Evolutionary conservation across 441 rosid genomes (phyloP).

Genomic region (Mallotus repandus): DNA sequence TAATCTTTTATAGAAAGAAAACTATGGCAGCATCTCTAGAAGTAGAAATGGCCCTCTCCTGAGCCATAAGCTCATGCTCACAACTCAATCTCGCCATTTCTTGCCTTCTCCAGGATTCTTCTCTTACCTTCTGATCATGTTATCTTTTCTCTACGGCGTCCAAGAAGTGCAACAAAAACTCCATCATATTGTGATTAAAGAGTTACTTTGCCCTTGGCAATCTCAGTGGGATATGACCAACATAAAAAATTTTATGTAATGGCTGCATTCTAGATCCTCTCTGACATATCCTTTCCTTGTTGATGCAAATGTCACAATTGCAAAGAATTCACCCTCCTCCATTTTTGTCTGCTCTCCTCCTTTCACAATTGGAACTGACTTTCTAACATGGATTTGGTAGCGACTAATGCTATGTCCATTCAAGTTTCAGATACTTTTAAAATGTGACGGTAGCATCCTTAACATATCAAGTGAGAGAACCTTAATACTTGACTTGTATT

Average conservation of each 20-base stretch:
- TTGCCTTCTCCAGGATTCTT: slow-evolving; percentile 73
- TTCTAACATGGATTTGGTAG: slow-evolving; percentile 94
- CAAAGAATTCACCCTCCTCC: slow-evolving; percentile 98
- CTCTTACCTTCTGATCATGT: slow-evolving; percentile 59
- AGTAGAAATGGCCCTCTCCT: slow-evolving; percentile 60
- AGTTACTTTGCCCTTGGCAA: slow-evolving; percentile 94
- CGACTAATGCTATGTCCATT: slow-evolving; percentile 93
- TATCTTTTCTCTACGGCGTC: slow-evolving; percentile 73
- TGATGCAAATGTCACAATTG: slow-evolving; percentile 93
- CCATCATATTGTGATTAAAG: too few relatives aligned
- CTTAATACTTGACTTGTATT: neutral
- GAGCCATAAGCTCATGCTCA: slow-evolving; percentile 60
- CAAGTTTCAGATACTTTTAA: slow-evolving; percentile 89
- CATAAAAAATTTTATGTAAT: slow-evolving; percentile 88
- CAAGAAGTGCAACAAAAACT: slow-evolving; percentile 52
- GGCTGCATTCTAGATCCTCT: slow-evolving; percentile 96
- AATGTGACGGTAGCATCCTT: neutral
- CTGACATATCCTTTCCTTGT: slow-evolving; percentile 94
- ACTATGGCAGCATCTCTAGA: slow-evolving; percentile 63
- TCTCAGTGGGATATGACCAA: slow-evolving; percentile 76
- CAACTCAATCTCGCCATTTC: slow-evolving; percentile 54
- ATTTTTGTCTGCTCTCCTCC: slow-evolving; percentile 98
- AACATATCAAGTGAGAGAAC: neutral
- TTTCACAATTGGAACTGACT: slow-evolving; percentile 93
- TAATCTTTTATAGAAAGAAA: slow-evolving; percentile 59